Conservation (phyloP, 2,329 filamentous ascomycete genomes). For the Neonectria faginata region DNA sequence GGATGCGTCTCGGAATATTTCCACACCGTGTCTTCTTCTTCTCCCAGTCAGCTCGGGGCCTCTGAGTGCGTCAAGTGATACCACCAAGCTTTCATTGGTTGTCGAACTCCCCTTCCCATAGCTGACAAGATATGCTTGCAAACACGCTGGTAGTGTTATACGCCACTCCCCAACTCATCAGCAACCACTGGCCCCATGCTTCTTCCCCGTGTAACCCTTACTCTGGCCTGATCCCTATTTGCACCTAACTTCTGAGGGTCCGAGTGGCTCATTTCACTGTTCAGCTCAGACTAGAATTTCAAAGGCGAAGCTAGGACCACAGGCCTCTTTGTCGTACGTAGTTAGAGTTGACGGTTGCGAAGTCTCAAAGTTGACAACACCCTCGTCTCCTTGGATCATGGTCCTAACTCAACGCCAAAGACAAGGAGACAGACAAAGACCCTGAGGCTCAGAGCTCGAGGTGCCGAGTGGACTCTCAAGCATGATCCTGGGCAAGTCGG, state of each 20-base stretch:
- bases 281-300: not conserved
- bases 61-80: not conserved
- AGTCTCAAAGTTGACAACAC: not conserved
- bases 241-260: too few relatives aligned
- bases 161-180: not conserved
- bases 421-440: not conserved
- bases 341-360: too few relatives aligned
- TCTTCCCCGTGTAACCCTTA: not conserved
- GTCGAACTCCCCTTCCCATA: not conserved
- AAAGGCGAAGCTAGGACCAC: not conserved
- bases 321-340: not conserved
- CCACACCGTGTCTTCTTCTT: not conserved
- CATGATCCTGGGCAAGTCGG: not conserved
- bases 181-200: not conserved
- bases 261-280: not conserved
- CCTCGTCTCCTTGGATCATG: not conserved
- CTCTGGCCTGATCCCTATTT: not conserved
- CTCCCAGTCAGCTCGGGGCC: not conserved
- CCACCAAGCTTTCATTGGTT: not conserved
- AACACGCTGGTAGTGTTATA: not conserved
- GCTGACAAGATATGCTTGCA: too few relatives aligned
- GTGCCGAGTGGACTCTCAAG: conserved; percentile 35
- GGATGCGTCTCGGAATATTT: too few relatives aligned
- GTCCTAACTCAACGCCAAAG: not conserved
- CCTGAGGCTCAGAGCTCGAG: conserved; percentile 38